These are phyloP conservation scores for Diutina scorzettiae DNA, from an alignment of 1,139 yeast genomes.

Conservation along the genomic window DNA sequence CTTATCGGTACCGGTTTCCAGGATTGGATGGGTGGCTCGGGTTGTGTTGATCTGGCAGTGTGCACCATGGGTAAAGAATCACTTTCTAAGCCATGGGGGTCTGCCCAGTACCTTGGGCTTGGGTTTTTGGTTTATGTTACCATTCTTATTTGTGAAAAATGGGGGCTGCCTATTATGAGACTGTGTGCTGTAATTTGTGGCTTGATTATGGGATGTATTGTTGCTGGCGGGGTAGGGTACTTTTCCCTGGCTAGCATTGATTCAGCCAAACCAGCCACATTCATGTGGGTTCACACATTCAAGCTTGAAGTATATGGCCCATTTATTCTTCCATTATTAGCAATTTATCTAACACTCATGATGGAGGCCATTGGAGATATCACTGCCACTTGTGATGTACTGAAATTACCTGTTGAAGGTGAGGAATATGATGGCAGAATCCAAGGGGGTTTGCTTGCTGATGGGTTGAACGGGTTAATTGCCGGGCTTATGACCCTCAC, in stretches of 20 bases:
- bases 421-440: conserved; percentile 67
- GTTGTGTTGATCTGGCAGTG: conserved; percentile 33
- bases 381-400: conserved; percentile 86
- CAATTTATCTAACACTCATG: conserved; percentile 67
- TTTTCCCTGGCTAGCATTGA: conserved; percentile 44
- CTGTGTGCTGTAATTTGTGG: conserved; percentile 86
- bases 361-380: conserved; percentile 92
- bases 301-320: conserved; percentile 69
- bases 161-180: conserved; percentile 92
- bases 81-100: conserved; percentile 55
- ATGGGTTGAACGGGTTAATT: conserved; percentile 57
- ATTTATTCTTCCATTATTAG: conserved; percentile 68
- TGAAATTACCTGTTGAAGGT: conserved; percentile 75
- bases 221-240: conserved; percentile 84
- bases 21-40: conserved; percentile 87
- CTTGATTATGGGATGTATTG: conserved; percentile 75
- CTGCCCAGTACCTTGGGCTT: conserved; percentile 73
- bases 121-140: conserved; percentile 73
- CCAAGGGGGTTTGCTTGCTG: conserved; percentile 87
- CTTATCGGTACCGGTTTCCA: conserved; percentile 60
- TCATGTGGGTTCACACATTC: conserved; percentile 82
- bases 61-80: conserved; percentile 27
- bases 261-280: conserved; percentile 73
- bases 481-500: conserved; percentile 69
- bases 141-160: conserved; percentile 65